Evolutionary conservation across 805 yeast species (phyloP).

Genomic region (Pichia rugopelliculosa): DNA sequence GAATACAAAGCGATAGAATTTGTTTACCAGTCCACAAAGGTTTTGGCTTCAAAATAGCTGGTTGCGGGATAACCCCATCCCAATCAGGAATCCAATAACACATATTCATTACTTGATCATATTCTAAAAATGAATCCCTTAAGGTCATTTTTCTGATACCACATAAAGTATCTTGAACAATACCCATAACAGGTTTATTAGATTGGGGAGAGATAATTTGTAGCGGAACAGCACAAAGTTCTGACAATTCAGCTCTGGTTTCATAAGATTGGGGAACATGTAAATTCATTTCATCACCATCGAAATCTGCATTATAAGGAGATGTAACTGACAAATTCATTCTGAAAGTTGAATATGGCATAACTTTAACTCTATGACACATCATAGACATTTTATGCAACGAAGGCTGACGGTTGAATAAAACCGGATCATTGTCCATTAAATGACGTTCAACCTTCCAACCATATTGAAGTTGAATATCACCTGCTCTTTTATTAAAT

Average conservation of each 20-base stretch:
- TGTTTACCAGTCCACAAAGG: constrained; percentile 99
- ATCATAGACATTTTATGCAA: constrained; percentile 99
- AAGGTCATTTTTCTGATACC: constrained; percentile 94
- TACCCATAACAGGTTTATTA: constrained; percentile 99
- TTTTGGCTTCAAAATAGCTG: constrained; percentile 88
- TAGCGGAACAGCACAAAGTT: constrained; percentile 93
- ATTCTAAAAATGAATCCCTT: constrained; percentile 81
- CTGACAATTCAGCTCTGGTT: constrained; percentile 91
- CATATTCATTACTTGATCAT: constrained; percentile 93
- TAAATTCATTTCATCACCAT: constrained; percentile 99
- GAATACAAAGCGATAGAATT: constrained; percentile 84
- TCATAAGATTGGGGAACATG: constrained; percentile 99
- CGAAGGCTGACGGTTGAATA: constrained; percentile 98
- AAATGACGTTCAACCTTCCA: constrained; percentile 99
- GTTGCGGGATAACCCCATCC: constrained; percentile 97
- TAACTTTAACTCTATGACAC: constrained; percentile 97
- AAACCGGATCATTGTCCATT: constrained; percentile 95
- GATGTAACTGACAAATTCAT: constrained; percentile 94
- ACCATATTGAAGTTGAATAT: constrained; percentile 93
- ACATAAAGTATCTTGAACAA: constrained; percentile 97
- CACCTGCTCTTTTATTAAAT: constrained; percentile 97
- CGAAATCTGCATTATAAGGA: constrained; percentile 99
- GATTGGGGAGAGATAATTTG: constrained; percentile 98
- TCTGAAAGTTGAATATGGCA: constrained; percentile 98
- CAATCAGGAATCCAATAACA: constrained; percentile 97